A percentile compares a stretch with the other conserved stretches of the same genome.
These are phyloP conservation scores for Abelmoschus esculentus DNA, from an alignment of 345 rosid genomes.

Conservation along the genomic window DNA sequence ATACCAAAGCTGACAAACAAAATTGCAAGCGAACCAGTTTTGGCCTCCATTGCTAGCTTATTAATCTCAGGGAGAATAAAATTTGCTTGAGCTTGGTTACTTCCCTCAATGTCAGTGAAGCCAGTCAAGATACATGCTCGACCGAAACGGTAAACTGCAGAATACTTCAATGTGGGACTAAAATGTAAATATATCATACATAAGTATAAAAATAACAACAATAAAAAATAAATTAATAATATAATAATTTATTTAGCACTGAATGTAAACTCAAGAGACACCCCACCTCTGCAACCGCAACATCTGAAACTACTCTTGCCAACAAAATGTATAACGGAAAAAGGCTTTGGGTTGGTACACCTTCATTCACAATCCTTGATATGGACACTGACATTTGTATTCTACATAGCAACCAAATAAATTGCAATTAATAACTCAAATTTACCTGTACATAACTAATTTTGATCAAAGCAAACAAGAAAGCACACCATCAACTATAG, in stretches of 20 bases:
- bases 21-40: constrained; percentile 68
- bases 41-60: constrained; percentile 68
- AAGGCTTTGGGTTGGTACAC: constrained; percentile 37
- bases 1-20: constrained; percentile 84
- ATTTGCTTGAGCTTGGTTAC: constrained; percentile 57
- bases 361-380: constrained; percentile 43
- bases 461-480: constrained; percentile 7
- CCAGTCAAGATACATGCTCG: constrained; percentile 70
- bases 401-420: constrained; percentile 37
- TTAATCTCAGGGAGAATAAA: constrained; percentile 80
- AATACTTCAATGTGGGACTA: constrained; percentile 53
- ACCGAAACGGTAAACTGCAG: constrained; percentile 79
- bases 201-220: constrained; percentile 3
- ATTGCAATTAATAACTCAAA: constrained; percentile 18
- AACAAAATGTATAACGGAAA: constrained; percentile 74
- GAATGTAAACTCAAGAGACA: neutral
- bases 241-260: neutral
- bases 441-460: neutral
- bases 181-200: constrained; percentile 25
- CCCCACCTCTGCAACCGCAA: constrained; percentile 58
- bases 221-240: neutral
- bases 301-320: constrained; percentile 66
- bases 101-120: constrained; percentile 59
- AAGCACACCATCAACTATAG: neutral
- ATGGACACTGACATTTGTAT: constrained; percentile 66